phyloP scores from a whole-genome alignment of 2,329 filamentous ascomycete species.

The Trichoderma sp. region DNA sequence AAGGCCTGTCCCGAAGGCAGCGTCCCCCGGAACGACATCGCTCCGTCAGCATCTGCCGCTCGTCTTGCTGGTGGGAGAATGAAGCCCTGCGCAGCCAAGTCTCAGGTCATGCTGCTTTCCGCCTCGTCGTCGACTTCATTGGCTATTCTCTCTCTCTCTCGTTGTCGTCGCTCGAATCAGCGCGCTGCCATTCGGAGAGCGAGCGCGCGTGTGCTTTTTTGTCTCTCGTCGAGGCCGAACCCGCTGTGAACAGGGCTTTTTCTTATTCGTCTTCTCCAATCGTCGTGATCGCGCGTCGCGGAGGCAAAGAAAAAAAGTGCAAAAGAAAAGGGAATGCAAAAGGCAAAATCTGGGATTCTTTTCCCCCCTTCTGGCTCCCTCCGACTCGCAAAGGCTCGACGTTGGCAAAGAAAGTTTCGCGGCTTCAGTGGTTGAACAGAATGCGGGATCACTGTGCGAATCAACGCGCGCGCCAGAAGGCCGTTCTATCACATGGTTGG shows the following conservation, averaged over 20 bases:
- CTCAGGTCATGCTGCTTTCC: constrained; percentile 22
- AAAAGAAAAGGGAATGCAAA: background rate
- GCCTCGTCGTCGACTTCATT: constrained; percentile 5
- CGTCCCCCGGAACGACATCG: constrained; percentile 37
- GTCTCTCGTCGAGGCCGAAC: background rate
- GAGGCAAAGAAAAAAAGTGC: background rate
- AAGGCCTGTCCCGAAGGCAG: constrained; percentile 42
- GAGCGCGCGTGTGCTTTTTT: background rate
- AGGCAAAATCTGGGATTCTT: background rate
- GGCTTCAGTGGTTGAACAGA: background rate
- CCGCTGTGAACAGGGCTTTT: background rate
- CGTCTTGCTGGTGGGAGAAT: constrained; percentile 19
- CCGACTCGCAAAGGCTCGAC: background rate
- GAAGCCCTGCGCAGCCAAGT: constrained; percentile 14
- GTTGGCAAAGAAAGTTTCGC: background rate
- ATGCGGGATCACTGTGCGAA: background rate
- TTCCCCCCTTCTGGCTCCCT: background rate
- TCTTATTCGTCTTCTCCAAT: background rate
- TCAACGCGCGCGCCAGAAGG: background rate
- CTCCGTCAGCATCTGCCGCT: constrained; percentile 23
- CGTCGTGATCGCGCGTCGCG: background rate
- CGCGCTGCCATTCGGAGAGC: background rate
- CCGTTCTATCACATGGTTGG: constrained; percentile 12
- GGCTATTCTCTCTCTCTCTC: background rate
- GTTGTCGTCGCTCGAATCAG: background rate